phyloP scores from a whole-genome alignment of 2,329 filamentous ascomycete species.

The Trichothecium roseum region DNA sequence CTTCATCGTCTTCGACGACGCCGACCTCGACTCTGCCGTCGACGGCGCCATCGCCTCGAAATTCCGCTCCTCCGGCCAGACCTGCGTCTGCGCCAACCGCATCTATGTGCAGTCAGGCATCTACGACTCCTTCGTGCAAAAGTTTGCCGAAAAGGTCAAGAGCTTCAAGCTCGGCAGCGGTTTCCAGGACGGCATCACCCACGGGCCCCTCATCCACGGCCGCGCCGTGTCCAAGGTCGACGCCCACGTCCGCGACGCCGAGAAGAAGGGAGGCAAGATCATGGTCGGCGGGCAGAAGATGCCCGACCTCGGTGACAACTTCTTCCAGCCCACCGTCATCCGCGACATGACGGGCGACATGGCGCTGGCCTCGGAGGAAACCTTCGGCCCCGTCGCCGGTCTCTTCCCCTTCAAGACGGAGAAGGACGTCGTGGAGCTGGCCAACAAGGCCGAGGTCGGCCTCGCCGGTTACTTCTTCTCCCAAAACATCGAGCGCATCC shows the following conservation, averaged over 20 bases:
- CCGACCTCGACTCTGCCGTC: conserved; percentile 78
- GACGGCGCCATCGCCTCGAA: conserved; percentile 76
- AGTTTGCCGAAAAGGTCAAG: conserved; percentile 62
- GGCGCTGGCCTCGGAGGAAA: conserved; percentile 79
- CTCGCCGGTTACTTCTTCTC: conserved; percentile 93
- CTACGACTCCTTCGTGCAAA: conserved; percentile 63
- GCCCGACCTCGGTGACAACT: conserved; percentile 69
- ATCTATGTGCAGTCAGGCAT: conserved; percentile 70
- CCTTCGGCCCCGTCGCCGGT: conserved; percentile 87
- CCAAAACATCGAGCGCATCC: conserved; percentile 45
- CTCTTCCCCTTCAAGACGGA: conserved; percentile 84
- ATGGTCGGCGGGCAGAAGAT: conserved; percentile 65
- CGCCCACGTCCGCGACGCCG: conserved; percentile 68
- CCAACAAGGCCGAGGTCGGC: conserved; percentile 76
- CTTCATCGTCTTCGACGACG: conserved; percentile 95
- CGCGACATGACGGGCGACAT: conserved; percentile 79
- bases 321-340: conserved; percentile 83
- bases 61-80: conserved; percentile 91
- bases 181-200: conserved; percentile 59
- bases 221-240: conserved; percentile 73
- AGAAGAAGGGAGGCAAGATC: conserved; percentile 65
- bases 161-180: conserved; percentile 68
- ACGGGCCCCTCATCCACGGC: conserved; percentile 77
- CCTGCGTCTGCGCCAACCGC: conserved; percentile 83
- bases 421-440: conserved; percentile 73